Conservation (phyloP, 2,329 filamentous ascomycete genomes). For the Zasmidium citrigriseum region DNA sequence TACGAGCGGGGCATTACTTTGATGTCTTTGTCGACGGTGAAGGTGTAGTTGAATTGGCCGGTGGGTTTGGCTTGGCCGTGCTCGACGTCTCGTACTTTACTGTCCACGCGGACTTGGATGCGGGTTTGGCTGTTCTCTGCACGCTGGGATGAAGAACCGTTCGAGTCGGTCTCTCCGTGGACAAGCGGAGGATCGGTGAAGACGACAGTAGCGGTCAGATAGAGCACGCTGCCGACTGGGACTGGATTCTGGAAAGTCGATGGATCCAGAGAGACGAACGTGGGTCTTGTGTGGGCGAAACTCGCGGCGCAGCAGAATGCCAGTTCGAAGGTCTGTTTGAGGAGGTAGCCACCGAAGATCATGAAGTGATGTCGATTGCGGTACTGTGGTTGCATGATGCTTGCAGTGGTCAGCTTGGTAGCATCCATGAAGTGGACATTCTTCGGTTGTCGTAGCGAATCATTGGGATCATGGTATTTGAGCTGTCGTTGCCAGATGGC, state of each 20-base stretch:
- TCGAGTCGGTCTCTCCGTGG: conserved; percentile 37
- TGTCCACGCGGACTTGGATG: conserved; percentile 70
- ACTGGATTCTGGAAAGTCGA: conserved; percentile 75
- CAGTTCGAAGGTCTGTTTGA: conserved; percentile 74
- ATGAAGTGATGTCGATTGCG: conserved; percentile 65
- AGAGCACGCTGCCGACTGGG: conserved; percentile 72
- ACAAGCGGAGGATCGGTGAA: conserved; percentile 66
- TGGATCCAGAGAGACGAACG: conserved; percentile 71
- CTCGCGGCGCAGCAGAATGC: conserved; percentile 74
- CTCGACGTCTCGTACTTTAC: conserved; percentile 71
- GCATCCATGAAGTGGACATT: conserved; percentile 65
- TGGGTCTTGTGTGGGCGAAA: conserved; percentile 68
- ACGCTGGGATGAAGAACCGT: conserved; percentile 26
- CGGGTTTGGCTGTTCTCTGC: conserved; percentile 53
- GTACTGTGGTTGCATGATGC: conserved; percentile 73
- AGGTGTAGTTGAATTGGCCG: conserved; percentile 76
- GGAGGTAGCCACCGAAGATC: conserved; percentile 75
- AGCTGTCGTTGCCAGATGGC: conserved; percentile 71
- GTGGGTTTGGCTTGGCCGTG: conserved; percentile 68
- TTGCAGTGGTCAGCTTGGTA: conserved; percentile 64
- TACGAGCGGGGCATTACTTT: conserved; percentile 67
- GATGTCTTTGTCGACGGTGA: conserved; percentile 64
- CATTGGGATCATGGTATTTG: conserved; percentile 63
- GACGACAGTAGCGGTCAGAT: conserved; percentile 70
- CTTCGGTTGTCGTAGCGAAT: conserved; percentile 54